Base-by-base conservation (phyloP, 345 rosid species). In the Kandelia obovata region DNA sequence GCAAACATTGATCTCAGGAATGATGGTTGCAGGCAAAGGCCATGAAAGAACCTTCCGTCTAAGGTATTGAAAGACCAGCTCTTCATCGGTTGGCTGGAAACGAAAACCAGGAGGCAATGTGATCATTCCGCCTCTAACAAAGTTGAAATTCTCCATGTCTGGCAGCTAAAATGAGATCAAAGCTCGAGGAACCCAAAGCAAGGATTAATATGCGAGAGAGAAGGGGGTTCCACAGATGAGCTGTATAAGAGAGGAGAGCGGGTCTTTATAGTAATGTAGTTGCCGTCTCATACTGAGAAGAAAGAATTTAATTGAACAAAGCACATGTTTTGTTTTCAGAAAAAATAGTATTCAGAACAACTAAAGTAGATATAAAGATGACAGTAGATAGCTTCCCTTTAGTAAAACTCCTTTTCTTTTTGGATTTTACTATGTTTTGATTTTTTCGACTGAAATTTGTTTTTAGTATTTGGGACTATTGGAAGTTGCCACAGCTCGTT, bases 91-190 rank as follows among this genome's bases (percentile, higher is more conserved):
- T 58, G 80, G 80, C 1, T 77, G 72, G 73, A 77, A 77, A 28
- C 80, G 72, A 57, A 77, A 77, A n/a, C 80, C 80, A 32, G 80
- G 80, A n/a, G 76, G 80, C 71, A 77, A 52, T 58, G 58, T 69
- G 53, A 3, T 58, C 52, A 58, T 64, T 35, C 69, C 65, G 17
- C 51, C 65, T 64, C 69, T 23, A 10, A 65, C 16, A 21, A 75
- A 34, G 66, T 52, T 69, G 25, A 64, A 17, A 20, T 39, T 69
- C 1, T 17, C 71, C 76, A 64, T 73, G 34, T 26, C 0, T 27
- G 39, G 35, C 1, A n/a, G 11, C 57, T 68, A 30, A 46, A 68
- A 58, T 1, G 32, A 68, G 27, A 30, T 15, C 19, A 58, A 21
- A 7, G n/a, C 58, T 35, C 10, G 15, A 35, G 51, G 28, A 35